Conservation (phyloP, 129 eudicot species). For the Ambrosia trifida region DNA sequence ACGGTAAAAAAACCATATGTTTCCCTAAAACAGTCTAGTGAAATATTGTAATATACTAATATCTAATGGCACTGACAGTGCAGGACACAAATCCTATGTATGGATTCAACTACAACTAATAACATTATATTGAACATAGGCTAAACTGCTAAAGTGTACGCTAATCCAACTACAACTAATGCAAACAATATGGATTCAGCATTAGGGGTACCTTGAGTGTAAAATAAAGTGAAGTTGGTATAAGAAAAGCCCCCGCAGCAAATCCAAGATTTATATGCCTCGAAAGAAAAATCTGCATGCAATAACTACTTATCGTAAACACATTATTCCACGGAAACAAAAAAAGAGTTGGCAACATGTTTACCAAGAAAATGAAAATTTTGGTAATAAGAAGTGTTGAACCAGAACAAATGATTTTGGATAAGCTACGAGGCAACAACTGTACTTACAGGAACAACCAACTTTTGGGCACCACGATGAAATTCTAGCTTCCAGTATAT, state of each 20-base stretch:
- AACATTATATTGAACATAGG: background rate
- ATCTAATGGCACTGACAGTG: background rate
- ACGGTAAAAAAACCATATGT: background rate
- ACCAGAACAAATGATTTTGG: background rate
- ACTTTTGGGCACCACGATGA: constrained; percentile 89
- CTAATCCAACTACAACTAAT: background rate
- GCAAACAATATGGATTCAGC: background rate
- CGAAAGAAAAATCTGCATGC: constrained; percentile 78
- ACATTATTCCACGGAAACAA: background rate
- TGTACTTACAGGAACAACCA: constrained; percentile 91
- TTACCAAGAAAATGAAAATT: background rate
- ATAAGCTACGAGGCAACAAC: constrained; percentile 1
- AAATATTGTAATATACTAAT: background rate
- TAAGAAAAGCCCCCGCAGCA: constrained; percentile 85
- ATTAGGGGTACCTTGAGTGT: constrained; percentile 64
- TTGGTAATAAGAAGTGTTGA: background rate
- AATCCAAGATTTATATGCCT: constrained; percentile 56
- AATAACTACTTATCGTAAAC: constrained; percentile 22
- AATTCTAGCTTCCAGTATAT: constrained; percentile 82
- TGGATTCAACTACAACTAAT: too few relatives aligned
- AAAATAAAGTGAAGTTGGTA: constrained; percentile 78
- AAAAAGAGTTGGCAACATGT: background rate
- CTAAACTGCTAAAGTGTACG: background rate
- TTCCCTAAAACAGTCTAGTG: background rate
- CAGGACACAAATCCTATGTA: background rate